Base-by-base conservation (phyloP, 2,329 filamentous ascomycete species). In the Penicillium sp. region DNA sequence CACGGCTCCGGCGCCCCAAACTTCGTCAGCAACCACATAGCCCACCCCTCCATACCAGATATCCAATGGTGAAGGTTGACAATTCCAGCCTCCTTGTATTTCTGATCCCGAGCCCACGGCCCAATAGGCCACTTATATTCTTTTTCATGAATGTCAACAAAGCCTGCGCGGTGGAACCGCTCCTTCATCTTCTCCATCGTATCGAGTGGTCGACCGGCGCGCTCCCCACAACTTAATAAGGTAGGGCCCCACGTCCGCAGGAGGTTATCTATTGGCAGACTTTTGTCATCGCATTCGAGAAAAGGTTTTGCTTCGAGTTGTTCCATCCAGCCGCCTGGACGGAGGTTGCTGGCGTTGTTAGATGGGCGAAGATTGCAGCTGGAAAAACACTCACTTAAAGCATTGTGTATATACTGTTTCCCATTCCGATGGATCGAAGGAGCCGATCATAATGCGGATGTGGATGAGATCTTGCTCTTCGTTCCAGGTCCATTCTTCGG, bases 71-170 rank as follows among this genome's bases (percentile, higher is more conserved):
- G 49, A 16, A 53, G 50, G 29, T 63, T 60, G n/a, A 63, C 76
- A 14, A 56, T 54, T 2, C 81, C 82, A 1, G 85, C 64, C 49
- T 70, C 61, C 48, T 71, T 70, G 36, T 68, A 57, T 16, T 52
- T 58, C 29, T 53, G 53, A 43, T 73, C 66, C 21, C 61, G 65
- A 1, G 66, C 60, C 71, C 70, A 73, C 0, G 63, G 54, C 0
- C 70, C 71, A 43, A 74, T 62, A 2, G 67, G 67, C 31, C 67
- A 62, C 49, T 67, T 65, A 43, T 62, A 65, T 7, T 67, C 49
- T 14, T 71, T 59, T 18, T 70, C 61, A 13, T 61, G 53, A 16
- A 75, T 49, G 45, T 71, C 67, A 13, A 62, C 63, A 47, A 75
- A 75, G 2, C 72, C 72, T 2, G 61, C 60, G 1, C 56, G 52